Evolutionary conservation across 164 flowering plant species (phyloP).

Genomic region (Dillenia suffruticosa): DNA sequence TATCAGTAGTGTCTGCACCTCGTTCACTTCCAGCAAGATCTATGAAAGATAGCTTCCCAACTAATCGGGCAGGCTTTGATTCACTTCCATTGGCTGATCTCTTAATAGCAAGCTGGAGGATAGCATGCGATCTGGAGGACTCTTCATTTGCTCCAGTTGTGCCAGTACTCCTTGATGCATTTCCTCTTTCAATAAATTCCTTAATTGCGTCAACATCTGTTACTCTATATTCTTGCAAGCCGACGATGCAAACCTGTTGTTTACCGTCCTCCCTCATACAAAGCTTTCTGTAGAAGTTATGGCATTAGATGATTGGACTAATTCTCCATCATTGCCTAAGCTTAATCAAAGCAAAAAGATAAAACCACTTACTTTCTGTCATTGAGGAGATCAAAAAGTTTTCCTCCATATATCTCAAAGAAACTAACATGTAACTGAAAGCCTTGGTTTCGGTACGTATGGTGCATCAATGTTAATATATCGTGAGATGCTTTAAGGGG

Average conservation of each 20-base stretch:
- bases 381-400: constrained; percentile 82
- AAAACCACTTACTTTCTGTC: constrained; percentile 66
- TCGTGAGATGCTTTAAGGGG: constrained; percentile 88
- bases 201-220: constrained; percentile 66
- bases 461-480: constrained; percentile 69
- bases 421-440: constrained; percentile 82
- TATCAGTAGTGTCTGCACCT: constrained; percentile 97
- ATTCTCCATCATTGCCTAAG: too few relatives aligned
- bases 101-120: constrained; percentile 87
- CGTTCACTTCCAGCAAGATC: constrained; percentile 99
- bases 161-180: constrained; percentile 86
- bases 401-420: constrained; percentile 98
- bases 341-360: background rate
- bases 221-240: constrained; percentile 78
- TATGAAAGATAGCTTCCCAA: constrained; percentile 91
- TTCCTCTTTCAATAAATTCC: constrained; percentile 86
- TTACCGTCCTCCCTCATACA: constrained; percentile 99
- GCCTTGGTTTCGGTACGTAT: constrained; percentile 72
- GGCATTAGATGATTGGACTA: background rate
- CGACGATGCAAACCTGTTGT: constrained; percentile 93
- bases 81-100: constrained; percentile 67
- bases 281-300: constrained; percentile 50
- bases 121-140: constrained; percentile 98
- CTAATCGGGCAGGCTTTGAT: constrained; percentile 70
- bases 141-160: constrained; percentile 99